A percentile compares a stretch with the other conserved stretches of the same genome.
Evolutionary conservation across 2,329 filamentous ascomycete genomes (phyloP).

Genomic region (Colletotrichum sp.): DNA sequence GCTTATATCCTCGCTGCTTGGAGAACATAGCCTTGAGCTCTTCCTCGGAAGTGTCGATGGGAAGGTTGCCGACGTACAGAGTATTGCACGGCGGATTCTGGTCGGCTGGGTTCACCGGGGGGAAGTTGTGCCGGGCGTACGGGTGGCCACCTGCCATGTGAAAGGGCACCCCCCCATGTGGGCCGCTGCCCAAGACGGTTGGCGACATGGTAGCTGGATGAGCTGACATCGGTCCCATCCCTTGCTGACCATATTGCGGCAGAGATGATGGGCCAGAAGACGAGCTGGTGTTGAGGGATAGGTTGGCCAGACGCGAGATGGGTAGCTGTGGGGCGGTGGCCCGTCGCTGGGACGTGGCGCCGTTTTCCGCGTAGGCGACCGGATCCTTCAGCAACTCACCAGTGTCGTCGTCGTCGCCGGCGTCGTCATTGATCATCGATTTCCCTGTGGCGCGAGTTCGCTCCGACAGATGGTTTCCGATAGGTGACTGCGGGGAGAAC

Average conservation of each 20-base stretch:
- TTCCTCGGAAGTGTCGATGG: slow-evolving; percentile 90
- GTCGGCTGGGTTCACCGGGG: slow-evolving; percentile 90
- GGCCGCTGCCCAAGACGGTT: slow-evolving; percentile 50
- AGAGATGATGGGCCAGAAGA: slow-evolving; percentile 56
- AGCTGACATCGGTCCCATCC: slow-evolving; percentile 35
- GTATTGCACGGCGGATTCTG: slow-evolving; percentile 98
- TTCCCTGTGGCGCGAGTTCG: slow-evolving; percentile 68
- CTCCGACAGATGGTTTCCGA: slow-evolving; percentile 72
- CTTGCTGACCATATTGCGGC: slow-evolving; percentile 46
- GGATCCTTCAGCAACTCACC: slow-evolving; percentile 75
- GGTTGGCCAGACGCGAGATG: slow-evolving; percentile 68
- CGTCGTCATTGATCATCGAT: slow-evolving; percentile 70
- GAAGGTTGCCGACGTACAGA: slow-evolving; percentile 95
- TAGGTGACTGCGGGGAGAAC: slow-evolving; percentile 77
- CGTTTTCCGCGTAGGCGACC: slow-evolving; percentile 76
- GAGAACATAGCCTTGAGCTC: slow-evolving; percentile 94
- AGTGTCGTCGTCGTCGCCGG: slow-evolving; percentile 74
- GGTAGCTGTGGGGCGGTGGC: slow-evolving; percentile 76
- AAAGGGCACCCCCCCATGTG: slow-evolving; percentile 30
- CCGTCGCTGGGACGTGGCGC: slow-evolving; percentile 58
- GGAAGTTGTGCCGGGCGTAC: slow-evolving; percentile 64
- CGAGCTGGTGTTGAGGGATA: slow-evolving; percentile 74
- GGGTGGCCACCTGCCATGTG: slow-evolving; percentile 34
- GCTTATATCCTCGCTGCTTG: slow-evolving; percentile 92
- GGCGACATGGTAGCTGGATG: slow-evolving; percentile 61